A percentile compares a stretch with the other conserved stretches of the same genome.
phyloP scores from a whole-genome alignment of 148 eudicot species.

The Drosera capensis region DNA sequence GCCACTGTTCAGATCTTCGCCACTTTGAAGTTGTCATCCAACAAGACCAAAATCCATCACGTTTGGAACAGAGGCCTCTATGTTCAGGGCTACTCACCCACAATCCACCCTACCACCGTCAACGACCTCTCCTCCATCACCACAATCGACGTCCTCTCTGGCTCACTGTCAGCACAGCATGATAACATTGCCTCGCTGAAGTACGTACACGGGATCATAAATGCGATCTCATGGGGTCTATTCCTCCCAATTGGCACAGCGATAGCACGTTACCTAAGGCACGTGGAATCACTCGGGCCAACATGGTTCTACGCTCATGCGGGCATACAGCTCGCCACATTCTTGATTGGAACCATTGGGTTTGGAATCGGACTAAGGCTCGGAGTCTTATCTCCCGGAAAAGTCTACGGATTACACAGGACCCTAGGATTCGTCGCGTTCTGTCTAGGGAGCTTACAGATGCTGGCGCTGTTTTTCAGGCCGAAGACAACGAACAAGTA shows the following conservation, averaged over 20 bases:
- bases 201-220: slow-evolving; percentile 48
- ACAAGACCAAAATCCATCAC: slow-evolving; percentile 54
- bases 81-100: slow-evolving; percentile 95
- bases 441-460: slow-evolving; percentile 60
- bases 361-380: slow-evolving; percentile 66
- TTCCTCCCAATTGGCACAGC: slow-evolving; percentile 59
- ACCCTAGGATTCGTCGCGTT: slow-evolving; percentile 56
- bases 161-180: slow-evolving; percentile 12
- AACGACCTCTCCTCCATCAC: slow-evolving; percentile 58
- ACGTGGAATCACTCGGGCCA: slow-evolving; percentile 50
- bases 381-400: slow-evolving; percentile 62
- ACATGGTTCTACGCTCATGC: slow-evolving; percentile 90
- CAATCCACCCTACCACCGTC: slow-evolving; percentile 68
- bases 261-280: slow-evolving; percentile 66
- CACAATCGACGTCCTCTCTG: slow-evolving; percentile 65
- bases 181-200: slow-evolving; percentile 30
- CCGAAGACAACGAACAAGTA: slow-evolving; percentile 75
- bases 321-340: slow-evolving; percentile 45
- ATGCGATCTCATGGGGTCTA: slow-evolving; percentile 75
- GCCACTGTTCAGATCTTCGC: slow-evolving; percentile 67
- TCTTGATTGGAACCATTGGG: slow-evolving; percentile 56
- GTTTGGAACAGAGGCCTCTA: slow-evolving; percentile 92
- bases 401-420: slow-evolving; percentile 63
- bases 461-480: slow-evolving; percentile 67
- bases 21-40: slow-evolving; percentile 40